Base-by-base conservation (phyloP, 2,329 filamentous ascomycete genomes). In the Zasmidium cellare region DNA sequence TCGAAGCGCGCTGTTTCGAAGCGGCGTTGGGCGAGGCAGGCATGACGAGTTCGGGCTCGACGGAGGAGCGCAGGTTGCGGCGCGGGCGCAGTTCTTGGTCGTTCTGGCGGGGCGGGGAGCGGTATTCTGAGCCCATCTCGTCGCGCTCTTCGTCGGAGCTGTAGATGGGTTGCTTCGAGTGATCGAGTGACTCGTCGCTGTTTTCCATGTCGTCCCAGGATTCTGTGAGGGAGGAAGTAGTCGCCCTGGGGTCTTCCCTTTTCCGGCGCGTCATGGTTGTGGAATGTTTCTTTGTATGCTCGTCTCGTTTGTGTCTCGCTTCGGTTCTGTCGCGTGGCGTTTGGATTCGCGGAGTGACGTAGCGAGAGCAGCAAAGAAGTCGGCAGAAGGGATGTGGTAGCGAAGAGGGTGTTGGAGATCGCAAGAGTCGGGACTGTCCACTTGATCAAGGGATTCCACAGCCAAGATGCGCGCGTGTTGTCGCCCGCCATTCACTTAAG, bases 41-140 rank as follows among this genome's bases (percentile, higher is more conserved):
- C 76, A 78, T 79, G 55, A 78, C 74, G 57, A 79, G 71, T 56
- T 73, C 71, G 7, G 76, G 75, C 50, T 74, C 75, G 9, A 64
- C 65, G 20, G 70, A 71, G 11, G 62, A 66, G 38, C 64, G 51
- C 19, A 63, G 64, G 51, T 28, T 60, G n/a, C 62, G 59, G 49
- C 57, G 67, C 38, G 49, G 62, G 22, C 63, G 61, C 28, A 50
- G 51, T 44, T 61, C 59, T 11, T 25, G 12, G 56, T 61, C 28
- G 16, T 55, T 56, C 38, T 55, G 46, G 44, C 53, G 25, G 41
- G 59, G 44, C 35, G 35, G 35, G 12, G 35, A 41, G 41, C 56
- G 55, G 57, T 68, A 67, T 9, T 62, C 62, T 46, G 62, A 64
- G 12, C 63, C 65, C 51, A 69, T 54, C 48, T 69, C 67, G 35